Evolutionary conservation across 2,329 filamentous ascomycete species (phyloP), one percentile per base, ranked within the genome.

Genomic region (Xylaria sp.): DNA sequence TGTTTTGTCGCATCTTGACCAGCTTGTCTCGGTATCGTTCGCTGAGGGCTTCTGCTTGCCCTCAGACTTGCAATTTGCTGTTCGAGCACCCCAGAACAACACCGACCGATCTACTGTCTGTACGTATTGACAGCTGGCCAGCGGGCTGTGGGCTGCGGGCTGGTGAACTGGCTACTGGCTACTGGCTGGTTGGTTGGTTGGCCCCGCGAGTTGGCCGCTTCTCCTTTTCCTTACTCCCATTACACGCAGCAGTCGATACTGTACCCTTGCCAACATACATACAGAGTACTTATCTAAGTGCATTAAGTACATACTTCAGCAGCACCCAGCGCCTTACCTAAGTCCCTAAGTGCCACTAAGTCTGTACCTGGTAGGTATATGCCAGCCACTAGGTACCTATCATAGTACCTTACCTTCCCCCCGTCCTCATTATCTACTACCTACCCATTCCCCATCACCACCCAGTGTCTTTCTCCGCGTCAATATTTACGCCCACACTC

Each of bases 121-220:
- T 36, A 36, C 58, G 13, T 60, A 61, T 60, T 72, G 67, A 61
- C 67, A 68, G 70, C 67, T 71, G 68, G 65, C 67, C 55, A 28
- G 66, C 62, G 23, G 33, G 52, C 65, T 51, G 41, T 46, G 62
- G 64, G 60, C 48, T 54, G 41, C 48, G 61, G 64, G 59, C 23
- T 54, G 23, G 62, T 57, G 41, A 61, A 64, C 33, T 56, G 58
- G 6, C 41, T n/a, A 7, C 28, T 28, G 28, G 28, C 28, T 28
- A 28, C 28, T 4, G 28, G 28, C 28, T 28, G 28, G 28, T 28
- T 28, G 28, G 28, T 28, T 28, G 41, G 13, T n/a, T 36, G 33
- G 36, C 48, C 49, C 20, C 31, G 64, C 41, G 52, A 33, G 43
- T 43, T 61, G 48, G 64, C 49, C 51, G 25, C 51, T 54, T 18